phyloP scores from a whole-genome alignment of 495 filamentous ascomycete species.

The Aspergillus avenaceus region DNA sequence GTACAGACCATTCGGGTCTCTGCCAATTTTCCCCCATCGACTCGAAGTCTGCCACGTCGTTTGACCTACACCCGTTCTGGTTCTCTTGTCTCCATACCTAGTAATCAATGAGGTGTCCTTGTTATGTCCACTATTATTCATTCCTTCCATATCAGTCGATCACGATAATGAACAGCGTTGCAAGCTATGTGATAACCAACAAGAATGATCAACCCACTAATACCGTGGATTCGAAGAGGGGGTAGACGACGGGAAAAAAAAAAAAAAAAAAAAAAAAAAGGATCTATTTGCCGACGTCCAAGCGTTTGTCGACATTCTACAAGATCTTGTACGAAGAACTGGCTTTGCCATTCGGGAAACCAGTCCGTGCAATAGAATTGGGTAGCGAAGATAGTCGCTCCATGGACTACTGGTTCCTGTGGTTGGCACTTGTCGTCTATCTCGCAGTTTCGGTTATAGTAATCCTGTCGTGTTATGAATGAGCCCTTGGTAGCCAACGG shows the following conservation, averaged over 20 bases:
- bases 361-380: background rate
- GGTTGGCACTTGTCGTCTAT: no score
- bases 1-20: conserved; percentile 17
- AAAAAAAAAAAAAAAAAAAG: no score
- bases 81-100: conserved; percentile 3
- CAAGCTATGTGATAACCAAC: background rate
- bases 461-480: no score
- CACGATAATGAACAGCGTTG: background rate
- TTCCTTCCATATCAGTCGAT: background rate
- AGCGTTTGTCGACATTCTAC: no score
- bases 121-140: background rate
- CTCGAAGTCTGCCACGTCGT: conserved; percentile 25
- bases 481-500: background rate
- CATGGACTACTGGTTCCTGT: no score
- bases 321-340: background rate
- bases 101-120: background rate
- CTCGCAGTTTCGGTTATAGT: no score
- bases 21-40: conserved; percentile 13
- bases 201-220: background rate
- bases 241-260: no score
- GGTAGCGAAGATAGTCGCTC: background rate
- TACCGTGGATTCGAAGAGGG: background rate
- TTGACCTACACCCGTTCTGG: conserved; percentile 20
- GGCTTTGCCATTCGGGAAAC: conserved; percentile 1
- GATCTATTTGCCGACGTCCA: no score